Evolutionary conservation across 805 yeast genomes (phyloP), one percentile per base, ranked within the genome.

Genomic region (Phaffomyces opuntiae): DNA sequence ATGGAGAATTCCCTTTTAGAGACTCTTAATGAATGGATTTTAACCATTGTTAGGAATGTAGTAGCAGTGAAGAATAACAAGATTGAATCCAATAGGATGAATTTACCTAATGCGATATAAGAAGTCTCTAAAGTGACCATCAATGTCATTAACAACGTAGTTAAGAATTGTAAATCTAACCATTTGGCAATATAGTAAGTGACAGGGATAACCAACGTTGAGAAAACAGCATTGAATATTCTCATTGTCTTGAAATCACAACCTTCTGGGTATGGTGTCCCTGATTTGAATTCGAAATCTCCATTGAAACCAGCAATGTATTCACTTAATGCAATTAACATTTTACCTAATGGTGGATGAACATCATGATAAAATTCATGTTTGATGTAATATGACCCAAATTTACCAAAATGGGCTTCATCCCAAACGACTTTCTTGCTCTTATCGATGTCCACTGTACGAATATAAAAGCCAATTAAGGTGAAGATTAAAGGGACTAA

Each of bases 391-490:
- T 84, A 80, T 4, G 91, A 81, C 39, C 95, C 95, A 61, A 86
- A 86, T 61, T 83, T 84, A 38, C 93, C 95, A 62, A 86, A 86
- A 69, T 86, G 95, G 7, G 95, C 93, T 63, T 86, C 95, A 67
- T 86, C 95, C 95, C 95, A 86, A 9, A 84, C 83, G 40, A 86
- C 91, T 45, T 70, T 72, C 42, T 75, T 63, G 47, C 80, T 73
- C 31, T 66, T 64, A 21, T 76, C 80, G 42, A 86, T 80, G 41
- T 74, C 72, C 55, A 80, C 74, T 50, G 81, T 70, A 56, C 93
- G 73, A 8, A 81, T 74, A 49, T 70, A 76, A 27, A 75, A 65
- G 3, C 86, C 71, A 6, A 75, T 19, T 0, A 56, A 51, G 0
- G 81, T 75, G 40, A 77, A 60, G 1, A 70, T 7, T 5, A 75